Evolutionary conservation across 225 moss, liverwort and hornwort species (phyloP), one percentile per base, ranked within the genome.

Genomic region (Asterella californica): DNA sequence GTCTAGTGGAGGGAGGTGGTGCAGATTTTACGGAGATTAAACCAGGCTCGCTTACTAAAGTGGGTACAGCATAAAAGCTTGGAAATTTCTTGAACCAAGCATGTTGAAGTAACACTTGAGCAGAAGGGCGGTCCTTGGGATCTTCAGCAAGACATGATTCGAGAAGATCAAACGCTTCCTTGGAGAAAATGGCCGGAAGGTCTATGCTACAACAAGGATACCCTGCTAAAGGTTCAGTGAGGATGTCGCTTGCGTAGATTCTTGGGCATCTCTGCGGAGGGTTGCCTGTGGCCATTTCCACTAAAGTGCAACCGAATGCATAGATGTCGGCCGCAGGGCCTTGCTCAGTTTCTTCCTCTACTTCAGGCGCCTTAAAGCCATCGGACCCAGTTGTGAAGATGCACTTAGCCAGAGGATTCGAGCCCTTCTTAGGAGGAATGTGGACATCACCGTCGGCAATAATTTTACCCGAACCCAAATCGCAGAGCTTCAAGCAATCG

Each of bases 351-450:
- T 79, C 78, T 11, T 76, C 73, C 48, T 42, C 70, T 64, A 86
- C 86, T 33, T 86, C 86, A 0, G 86, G 86, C 25, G 86, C 86
- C 52, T 17, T 76, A 50, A 36, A 86, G 22, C 83, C 86, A 9
- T 29, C 33, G 22, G 80, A 83, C 0, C 86, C 86, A 1, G 83
- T 86, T 10, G 79, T 76, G 57, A 61, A 81, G 30, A 86, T 75
- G 0, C 83, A 57, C 19, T 29, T 68, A 10, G 33, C 52, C 7
- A 2, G 32, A 17, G 63, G 32, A 32, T 42, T 5, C 3, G 61
- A 66, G 25, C 76, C 81, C 4, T 68, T 74, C 45, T 78, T 73
- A 0, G 81, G 83, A 48, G 74, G 15, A 8, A 83, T 15, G 14
- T 74, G 17, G n/a, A 86, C 70, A 14, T 86, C 86, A 21, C 83